phyloP scores from a whole-genome alignment of 352 stramenopile species.

The Lagenidium sp. region DNA sequence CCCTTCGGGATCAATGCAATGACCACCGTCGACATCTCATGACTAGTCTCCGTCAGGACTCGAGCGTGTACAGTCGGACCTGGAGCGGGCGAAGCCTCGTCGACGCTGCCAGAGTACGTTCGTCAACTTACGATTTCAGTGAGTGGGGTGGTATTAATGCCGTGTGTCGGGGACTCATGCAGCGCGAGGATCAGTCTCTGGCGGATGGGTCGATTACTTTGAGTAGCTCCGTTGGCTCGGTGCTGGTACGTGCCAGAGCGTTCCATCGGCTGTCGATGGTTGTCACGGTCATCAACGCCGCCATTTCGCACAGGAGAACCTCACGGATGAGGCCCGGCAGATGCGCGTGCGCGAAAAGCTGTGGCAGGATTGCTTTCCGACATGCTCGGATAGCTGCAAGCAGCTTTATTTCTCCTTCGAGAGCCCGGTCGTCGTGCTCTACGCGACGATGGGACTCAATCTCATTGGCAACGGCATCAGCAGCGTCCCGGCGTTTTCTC shows the following conservation, averaged over 20 bases:
- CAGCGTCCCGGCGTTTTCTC: conserved; percentile 70
- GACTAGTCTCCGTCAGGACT: neutral
- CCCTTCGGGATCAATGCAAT: too few species aligned
- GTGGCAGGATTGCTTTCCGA: conserved; percentile 79
- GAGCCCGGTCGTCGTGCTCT: conserved; percentile 65
- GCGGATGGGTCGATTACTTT: too few species aligned
- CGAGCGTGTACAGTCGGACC: neutral
- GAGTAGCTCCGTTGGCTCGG: neutral
- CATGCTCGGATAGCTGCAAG: conserved; percentile 53
- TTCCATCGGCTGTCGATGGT: too few species aligned
- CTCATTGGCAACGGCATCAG: conserved; percentile 81
- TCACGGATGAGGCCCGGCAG: conserved; percentile 30
- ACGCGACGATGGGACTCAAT: conserved; percentile 74
- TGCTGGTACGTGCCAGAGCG: neutral
- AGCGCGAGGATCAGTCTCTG: too few species aligned
- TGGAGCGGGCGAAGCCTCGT: neutral
- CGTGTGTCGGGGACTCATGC: too few species aligned
- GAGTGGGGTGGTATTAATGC: too few species aligned
- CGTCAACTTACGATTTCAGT: neutral
- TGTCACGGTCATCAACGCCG: neutral
- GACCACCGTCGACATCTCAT: neutral
- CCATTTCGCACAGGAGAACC: conserved; percentile 9
- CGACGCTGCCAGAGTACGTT: neutral
- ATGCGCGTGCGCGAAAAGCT: conserved; percentile 53
- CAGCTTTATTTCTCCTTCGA: conserved; percentile 72